These are phyloP conservation scores for Citrus mangshanensis DNA, from an alignment of 345 rosid genomes.

Conservation along the genomic window DNA sequence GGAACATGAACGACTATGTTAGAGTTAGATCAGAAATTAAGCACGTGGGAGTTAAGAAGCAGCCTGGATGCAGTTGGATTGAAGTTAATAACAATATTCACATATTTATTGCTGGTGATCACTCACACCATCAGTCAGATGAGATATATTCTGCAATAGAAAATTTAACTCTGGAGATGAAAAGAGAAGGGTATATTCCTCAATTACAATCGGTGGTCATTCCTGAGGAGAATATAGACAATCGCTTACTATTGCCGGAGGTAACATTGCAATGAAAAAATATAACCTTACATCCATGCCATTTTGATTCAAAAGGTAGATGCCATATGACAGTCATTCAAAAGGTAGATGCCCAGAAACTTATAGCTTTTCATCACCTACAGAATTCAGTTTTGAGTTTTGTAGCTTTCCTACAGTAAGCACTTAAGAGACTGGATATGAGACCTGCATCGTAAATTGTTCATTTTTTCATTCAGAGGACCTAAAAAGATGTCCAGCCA, in stretches of 20 bases:
- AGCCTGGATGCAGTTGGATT: conserved; percentile 57
- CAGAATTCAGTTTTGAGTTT: neutral
- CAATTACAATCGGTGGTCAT: neutral
- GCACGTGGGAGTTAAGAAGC: conserved; percentile 35
- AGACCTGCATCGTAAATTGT: neutral
- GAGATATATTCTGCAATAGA: conserved; percentile 28
- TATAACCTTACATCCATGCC: neutral
- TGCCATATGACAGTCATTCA: neutral
- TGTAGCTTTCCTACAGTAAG: neutral
- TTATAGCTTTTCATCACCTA: neutral
- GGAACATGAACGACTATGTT: conserved; percentile 19
- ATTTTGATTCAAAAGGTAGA: neutral
- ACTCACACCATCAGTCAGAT: conserved; percentile 28
- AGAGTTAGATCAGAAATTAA: conserved; percentile 33
- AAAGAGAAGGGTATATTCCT: conserved; percentile 28
- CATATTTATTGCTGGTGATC: conserved; percentile 31
- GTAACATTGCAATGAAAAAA: neutral
- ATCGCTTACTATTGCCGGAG: neutral
- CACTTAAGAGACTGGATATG: neutral
- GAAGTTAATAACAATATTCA: conserved; percentile 31
- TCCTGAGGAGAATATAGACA: conserved; percentile 1
- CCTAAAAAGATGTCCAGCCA: neutral
- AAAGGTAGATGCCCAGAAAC: neutral
- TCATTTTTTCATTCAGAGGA: neutral
- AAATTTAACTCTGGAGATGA: conserved; percentile 29